Evolutionary conservation across 495 filamentous ascomycete genomes (phyloP).

Genomic region (Neurospora africana): DNA sequence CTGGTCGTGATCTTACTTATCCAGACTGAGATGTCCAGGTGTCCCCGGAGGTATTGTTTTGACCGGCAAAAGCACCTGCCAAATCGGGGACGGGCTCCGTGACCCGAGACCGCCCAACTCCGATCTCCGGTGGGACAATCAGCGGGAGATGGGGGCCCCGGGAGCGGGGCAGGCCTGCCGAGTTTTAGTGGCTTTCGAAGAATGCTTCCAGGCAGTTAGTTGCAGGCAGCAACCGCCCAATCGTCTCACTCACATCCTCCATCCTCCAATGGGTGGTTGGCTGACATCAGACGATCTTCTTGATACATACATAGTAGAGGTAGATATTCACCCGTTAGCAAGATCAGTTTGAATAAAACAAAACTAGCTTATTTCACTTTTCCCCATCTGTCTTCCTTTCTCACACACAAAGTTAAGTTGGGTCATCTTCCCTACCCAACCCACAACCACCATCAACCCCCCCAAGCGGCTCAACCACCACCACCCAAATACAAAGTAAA

Average conservation of each 20-base stretch:
- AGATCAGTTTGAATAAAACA: neutral
- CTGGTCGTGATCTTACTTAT: neutral
- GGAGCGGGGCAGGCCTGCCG: neutral
- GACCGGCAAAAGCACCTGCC: neutral
- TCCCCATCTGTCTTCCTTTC: neutral
- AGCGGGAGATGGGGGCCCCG: neutral
- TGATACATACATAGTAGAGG: neutral
- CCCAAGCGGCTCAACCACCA: neutral
- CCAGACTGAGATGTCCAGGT: neutral
- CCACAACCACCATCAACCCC: neutral
- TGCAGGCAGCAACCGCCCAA: neutral
- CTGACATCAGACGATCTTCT: neutral
- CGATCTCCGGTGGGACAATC: neutral
- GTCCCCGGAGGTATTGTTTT: neutral
- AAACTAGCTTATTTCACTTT: neutral
- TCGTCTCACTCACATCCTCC: neutral
- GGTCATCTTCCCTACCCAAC: neutral
- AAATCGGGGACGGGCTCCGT: neutral
- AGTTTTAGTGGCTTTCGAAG: neutral
- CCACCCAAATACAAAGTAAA: neutral
- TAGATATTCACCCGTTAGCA: neutral
- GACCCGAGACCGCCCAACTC: neutral
- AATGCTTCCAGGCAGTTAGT: neutral
- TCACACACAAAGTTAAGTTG: neutral
- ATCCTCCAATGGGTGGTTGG: neutral